Evolutionary conservation across 139 green algal genomes (phyloP).

Genomic region (Ettlia oleoabundans): DNA sequence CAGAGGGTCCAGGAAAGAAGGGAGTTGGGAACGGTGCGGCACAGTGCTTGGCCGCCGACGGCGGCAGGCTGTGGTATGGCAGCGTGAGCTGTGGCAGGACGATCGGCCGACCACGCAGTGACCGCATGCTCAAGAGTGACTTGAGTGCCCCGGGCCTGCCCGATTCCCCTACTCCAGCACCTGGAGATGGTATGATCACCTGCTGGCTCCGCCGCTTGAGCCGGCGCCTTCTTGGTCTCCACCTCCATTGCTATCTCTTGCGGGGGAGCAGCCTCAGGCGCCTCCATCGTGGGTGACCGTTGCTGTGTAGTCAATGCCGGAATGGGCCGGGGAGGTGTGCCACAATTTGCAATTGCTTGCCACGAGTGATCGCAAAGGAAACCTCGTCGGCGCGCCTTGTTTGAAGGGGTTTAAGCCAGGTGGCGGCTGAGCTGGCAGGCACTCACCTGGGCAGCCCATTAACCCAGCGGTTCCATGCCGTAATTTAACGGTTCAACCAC

Average conservation of each 20-base stretch:
- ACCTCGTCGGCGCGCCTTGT: no score
- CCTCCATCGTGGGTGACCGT: slow-evolving; percentile 6
- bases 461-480: no score
- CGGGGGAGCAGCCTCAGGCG: not conserved
- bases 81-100: not conserved
- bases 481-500: no score
- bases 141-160: not conserved
- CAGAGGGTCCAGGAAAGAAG: no score
- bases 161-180: not conserved
- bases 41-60: not conserved
- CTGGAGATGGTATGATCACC: not conserved
- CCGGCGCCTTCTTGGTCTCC: not conserved
- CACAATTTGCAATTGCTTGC: not conserved
- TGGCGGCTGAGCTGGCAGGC: no score
- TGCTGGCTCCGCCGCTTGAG: not conserved
- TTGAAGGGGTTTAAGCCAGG: no score
- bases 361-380: no score
- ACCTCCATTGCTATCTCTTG: not conserved
- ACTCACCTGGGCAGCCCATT: no score
- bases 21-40: not conserved
- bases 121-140: not conserved
- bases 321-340: not conserved
- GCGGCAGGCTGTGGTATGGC: not conserved
- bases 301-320: not conserved
- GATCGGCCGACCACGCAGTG: not conserved